Evolutionary conservation across 768 basidiomycete species (phyloP).

Genomic region (Trametes sanguinea): DNA sequence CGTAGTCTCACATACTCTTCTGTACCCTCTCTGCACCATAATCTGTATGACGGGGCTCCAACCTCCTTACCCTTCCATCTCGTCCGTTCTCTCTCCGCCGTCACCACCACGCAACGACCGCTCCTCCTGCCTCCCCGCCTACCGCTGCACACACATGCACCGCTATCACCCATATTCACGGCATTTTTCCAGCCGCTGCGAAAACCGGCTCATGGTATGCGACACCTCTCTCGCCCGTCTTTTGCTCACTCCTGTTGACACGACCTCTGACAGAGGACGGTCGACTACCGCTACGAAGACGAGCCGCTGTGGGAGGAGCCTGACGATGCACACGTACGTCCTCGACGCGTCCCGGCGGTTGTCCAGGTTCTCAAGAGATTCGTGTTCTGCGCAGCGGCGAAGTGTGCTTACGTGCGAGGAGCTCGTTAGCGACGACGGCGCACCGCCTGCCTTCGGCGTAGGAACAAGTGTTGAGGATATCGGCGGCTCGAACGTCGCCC

Average conservation of each 20-base stretch:
- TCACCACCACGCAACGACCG: background rate
- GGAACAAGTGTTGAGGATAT: background rate
- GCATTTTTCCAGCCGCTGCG: background rate
- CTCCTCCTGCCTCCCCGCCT: conserved; percentile 3
- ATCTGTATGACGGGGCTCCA: background rate
- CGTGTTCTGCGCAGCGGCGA: background rate
- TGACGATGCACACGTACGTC: background rate
- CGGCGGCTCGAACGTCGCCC: background rate
- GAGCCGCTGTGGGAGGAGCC: background rate
- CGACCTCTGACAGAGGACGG: background rate
- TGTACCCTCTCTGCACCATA: background rate
- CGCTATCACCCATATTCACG: conserved; percentile 12
- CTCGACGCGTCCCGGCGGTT: background rate
- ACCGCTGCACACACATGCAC: conserved; percentile 5
- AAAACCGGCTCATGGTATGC: background rate
- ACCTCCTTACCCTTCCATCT: background rate
- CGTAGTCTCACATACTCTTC: background rate
- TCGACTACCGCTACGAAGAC: background rate
- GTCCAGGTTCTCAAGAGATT: too few species aligned
- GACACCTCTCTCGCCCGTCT: background rate
- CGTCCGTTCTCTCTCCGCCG: background rate
- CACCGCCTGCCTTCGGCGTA: background rate
- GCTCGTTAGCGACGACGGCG: background rate
- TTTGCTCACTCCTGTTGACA: background rate
- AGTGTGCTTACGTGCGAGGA: background rate